Evolutionary conservation across 2,329 filamentous ascomycete genomes (phyloP), one percentile per base, ranked within the genome.

Genomic region (Fusarium guadeloupense): DNA sequence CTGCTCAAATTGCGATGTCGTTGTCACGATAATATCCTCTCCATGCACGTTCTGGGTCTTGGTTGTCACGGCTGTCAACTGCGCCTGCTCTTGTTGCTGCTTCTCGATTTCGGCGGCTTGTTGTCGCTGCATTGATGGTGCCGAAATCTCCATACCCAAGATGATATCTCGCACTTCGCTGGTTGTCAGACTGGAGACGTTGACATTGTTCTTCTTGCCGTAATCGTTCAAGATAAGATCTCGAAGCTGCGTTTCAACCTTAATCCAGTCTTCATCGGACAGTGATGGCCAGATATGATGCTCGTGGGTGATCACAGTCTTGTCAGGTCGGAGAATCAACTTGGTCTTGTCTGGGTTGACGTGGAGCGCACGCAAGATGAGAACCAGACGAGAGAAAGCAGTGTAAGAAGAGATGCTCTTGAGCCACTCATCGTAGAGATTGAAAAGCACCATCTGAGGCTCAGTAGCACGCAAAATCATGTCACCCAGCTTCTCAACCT

Each of bases 171-270:
- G 89, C 44, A 99, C 95, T 85, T 99, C 95, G 70, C 91, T 97
- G 74, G 88, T 97, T 1, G 95, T 99, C 77, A 99, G 83, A 75
- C 93, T 97, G 14, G 96, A 96, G 12, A 95, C 94, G 70, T 99
- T 99, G 81, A 99, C 95, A 69, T 98, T 99, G 82, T 99, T 99
- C 85, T 99, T 99, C 86, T 98, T 99, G 73, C 95, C 95, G 74
- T 99, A 99, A 74, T 99, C 95, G 68, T 98, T 97, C 67, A 99
- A 75, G 70, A 99, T 99, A 65, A 99, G 81, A 81, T 99, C 95
- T 75, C 95, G 89, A 35, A 99, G 82, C 73, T 96, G 92, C 39
- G 93, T 93, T 82, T 99, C 95, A n/a, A 99, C 92, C 85, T 97
- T 97, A 78, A 99, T 95, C 95, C 95, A 99, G 62, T 97, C 93